Base-by-base conservation (phyloP, 2,329 filamentous ascomycete genomes). In the Nigrospora sphaerica region DNA sequence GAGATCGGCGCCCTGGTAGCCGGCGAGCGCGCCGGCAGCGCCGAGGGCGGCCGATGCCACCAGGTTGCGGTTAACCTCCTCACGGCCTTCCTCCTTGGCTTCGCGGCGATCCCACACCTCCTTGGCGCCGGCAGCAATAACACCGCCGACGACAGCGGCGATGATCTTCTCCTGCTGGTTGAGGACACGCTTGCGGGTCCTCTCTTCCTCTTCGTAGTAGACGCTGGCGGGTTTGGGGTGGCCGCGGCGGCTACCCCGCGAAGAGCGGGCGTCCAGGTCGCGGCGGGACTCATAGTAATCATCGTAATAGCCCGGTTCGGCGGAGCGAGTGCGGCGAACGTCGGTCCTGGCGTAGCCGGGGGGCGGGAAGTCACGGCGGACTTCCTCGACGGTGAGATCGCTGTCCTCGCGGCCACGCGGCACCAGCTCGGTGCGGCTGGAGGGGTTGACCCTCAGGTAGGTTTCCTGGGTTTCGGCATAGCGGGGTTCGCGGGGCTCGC, bases 291-390 rank as follows among this genome's bases (percentile, higher is more conserved):
- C 77, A 53, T 82, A 74, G 52, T 80, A 74, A 60, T 81, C 78
- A 47, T 83, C 77, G 61, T 83, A 77, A 57, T 80, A 73, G 50
- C 71, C 69, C 39, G 76, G 73, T 46, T 83, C 83, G 46, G 77
- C 77, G 7, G 85, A 87, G 56, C 82, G 77, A 55, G 83, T 73
- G 48, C 84, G 78, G 54, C 80, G 77, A 34, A 75, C 59, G 50
- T 78, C 77, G 46, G 65, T 59, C 46, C 65, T 52, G n/a, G 58
- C 63, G 50, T 73, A 70, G 34, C 76, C 81, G 6, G 83, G 85
- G 7, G 88, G 87, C 32, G 88, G 88, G 58, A 95, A 95, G 56
- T 95, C 87, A 54, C 89, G 83, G 53, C 81, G 81, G 49, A 95
- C 81, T 67, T 95, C 88, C 68, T 95, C 91, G 60, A 95, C 68